Evolutionary conservation across 257 asterid species (phyloP).

Genomic region (Henckelia pumila): DNA sequence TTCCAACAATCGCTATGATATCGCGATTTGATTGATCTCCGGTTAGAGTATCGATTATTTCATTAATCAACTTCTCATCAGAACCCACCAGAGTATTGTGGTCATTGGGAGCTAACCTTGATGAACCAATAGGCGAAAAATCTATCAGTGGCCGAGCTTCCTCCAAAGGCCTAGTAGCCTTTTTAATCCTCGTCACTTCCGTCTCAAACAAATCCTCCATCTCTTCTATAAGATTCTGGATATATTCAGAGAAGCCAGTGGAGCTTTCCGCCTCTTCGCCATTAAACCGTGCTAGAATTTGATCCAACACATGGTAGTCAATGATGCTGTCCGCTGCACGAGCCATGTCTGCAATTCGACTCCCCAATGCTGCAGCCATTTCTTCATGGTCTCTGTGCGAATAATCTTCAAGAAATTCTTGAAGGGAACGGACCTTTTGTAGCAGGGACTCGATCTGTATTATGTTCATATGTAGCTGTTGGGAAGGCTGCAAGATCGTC

Average conservation of each 20-base stretch:
- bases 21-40: neutral
- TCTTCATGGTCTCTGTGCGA: neutral
- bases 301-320: neutral
- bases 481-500: neutral
- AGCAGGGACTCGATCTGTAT: neutral
- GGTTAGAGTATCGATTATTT: neutral
- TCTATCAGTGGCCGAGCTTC: no score
- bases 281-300: neutral
- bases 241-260: neutral
- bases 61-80: neutral
- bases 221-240: neutral
- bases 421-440: neutral
- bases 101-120: neutral
- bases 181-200: no score
- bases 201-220: neutral
- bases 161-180: no score
- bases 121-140: neutral
- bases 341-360: neutral
- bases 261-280: neutral
- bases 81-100: neutral
- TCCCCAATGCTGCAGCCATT: neutral
- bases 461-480: no score
- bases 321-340: neutral
- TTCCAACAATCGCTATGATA: conserved; percentile 7
- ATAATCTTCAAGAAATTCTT: neutral